Evolutionary conservation across 768 basidiomycete genomes (phyloP).

Genomic region (Boletus rubroflammeus): DNA sequence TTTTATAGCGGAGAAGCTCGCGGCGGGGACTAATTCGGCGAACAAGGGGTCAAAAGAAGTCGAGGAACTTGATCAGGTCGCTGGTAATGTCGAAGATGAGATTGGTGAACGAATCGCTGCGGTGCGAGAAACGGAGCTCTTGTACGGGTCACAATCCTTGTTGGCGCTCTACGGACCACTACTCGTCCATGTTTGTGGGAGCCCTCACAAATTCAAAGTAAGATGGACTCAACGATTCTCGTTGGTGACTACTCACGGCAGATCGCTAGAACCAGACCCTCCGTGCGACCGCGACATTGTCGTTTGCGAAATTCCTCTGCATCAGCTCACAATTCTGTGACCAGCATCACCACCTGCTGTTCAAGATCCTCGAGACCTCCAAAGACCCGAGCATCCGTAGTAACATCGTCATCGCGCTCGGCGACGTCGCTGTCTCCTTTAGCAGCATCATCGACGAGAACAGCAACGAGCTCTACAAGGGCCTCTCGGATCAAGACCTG

Average conservation of each 20-base stretch:
- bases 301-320: conserved; percentile 95
- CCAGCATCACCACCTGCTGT: conserved; percentile 79
- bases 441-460: conserved; percentile 97
- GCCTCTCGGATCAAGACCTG: conserved; percentile 80
- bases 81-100: conserved; percentile 96
- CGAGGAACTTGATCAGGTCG: conserved; percentile 96
- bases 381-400: conserved; percentile 86
- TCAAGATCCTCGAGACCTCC: conserved; percentile 91
- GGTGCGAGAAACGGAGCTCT: conserved; percentile 81
- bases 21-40: conserved; percentile 35
- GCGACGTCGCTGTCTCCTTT: conserved; percentile 98
- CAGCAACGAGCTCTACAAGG: conserved; percentile 91
- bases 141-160: conserved; percentile 80
- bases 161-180: conserved; percentile 86
- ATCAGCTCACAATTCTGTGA: conserved; percentile 95
- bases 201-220: conserved; percentile 89
- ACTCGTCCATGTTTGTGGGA: conserved; percentile 86
- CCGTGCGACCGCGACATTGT: conserved; percentile 80
- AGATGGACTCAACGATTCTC: background rate
- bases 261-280: conserved; percentile 71
- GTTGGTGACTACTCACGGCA: conserved; percentile 4
- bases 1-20: conserved; percentile 64
- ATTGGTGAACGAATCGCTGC: conserved; percentile 88
- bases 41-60: conserved; percentile 49
- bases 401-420: conserved; percentile 96